A percentile compares a stretch with the other conserved stretches of the same genome.
These are phyloP conservation scores for Bryoerythrophyllum caledonicum DNA, from an alignment of 225 moss, liverwort and hornwort species.

Conservation along the genomic window DNA sequence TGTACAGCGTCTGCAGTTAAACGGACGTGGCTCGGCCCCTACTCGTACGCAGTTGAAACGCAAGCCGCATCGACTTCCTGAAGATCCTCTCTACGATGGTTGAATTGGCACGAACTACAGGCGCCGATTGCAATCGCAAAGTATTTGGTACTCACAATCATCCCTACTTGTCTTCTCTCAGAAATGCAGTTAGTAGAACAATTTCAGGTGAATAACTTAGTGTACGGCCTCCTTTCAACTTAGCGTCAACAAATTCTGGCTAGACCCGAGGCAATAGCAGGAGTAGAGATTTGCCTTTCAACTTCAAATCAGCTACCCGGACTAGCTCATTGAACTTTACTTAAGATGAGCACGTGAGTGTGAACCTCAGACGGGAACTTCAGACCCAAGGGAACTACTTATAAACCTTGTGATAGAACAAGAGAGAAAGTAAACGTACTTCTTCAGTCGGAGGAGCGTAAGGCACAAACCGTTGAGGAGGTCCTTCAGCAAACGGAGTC, in stretches of 20 bases:
- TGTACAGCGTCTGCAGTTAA: not conserved
- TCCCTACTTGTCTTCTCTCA: not conserved
- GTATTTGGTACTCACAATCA: not conserved
- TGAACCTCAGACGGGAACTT: not conserved
- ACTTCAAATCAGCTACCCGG: not conserved
- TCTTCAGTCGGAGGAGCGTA: conserved; percentile 53
- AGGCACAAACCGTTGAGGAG: conserved; percentile 60
- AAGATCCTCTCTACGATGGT: not conserved
- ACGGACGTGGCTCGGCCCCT: not conserved
- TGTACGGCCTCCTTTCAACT: not conserved
- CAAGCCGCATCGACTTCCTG: not conserved
- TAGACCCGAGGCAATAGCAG: not conserved
- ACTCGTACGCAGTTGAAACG: not conserved
- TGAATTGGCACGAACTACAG: not conserved
- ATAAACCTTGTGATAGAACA: not conserved
- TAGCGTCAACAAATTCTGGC: not conserved
- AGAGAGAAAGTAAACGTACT: conserved; percentile 26
- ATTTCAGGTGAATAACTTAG: not conserved
- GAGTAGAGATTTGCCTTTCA: not conserved
- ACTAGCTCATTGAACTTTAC: not conserved
- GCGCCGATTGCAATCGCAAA: not conserved
- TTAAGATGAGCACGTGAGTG: not conserved
- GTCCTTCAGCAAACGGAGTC: conserved; percentile 50
- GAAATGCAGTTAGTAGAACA: not conserved
- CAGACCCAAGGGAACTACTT: not conserved